phyloP scores from a whole-genome alignment of 2,329 filamentous ascomycete genomes.

The Sporothrix brunneoviolacea region DNA sequence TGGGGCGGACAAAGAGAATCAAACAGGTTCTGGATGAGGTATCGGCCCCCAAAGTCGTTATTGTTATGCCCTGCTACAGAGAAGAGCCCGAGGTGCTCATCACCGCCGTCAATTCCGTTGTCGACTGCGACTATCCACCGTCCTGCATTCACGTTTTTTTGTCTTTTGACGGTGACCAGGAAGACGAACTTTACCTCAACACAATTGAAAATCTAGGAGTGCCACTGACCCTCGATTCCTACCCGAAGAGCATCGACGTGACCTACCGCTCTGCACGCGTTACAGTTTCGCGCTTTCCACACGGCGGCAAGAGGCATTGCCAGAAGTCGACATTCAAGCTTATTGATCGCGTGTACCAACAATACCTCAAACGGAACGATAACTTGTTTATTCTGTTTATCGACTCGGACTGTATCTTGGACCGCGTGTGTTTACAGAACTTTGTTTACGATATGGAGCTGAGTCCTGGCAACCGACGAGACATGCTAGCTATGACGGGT shows the following conservation, averaged over 20 bases:
- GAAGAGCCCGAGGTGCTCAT: constrained; percentile 80
- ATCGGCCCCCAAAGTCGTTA: constrained; percentile 86
- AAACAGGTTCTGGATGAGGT: constrained; percentile 77
- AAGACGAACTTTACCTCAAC: constrained; percentile 82
- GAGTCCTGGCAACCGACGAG: constrained; percentile 81
- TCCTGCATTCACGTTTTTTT: constrained; percentile 92
- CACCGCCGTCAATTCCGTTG: constrained; percentile 82
- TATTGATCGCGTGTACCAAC: constrained; percentile 84
- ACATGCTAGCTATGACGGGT: constrained; percentile 96
- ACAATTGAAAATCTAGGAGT: constrained; percentile 82
- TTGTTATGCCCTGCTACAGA: constrained; percentile 96
- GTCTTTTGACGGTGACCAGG: constrained; percentile 85
- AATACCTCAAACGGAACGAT: constrained; percentile 81
- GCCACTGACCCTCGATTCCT: constrained; percentile 65
- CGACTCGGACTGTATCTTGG: constrained; percentile 92
- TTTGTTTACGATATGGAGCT: constrained; percentile 99
- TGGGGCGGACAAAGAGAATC: constrained; percentile 75
- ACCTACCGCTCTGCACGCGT: constrained; percentile 75
- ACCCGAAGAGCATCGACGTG: constrained; percentile 87
- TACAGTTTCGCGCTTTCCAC: constrained; percentile 84
- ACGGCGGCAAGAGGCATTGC: constrained; percentile 89
- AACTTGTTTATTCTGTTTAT: constrained; percentile 95
- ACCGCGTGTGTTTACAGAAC: constrained; percentile 87
- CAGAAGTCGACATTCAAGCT: constrained; percentile 91
- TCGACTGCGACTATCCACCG: constrained; percentile 87